Percentiles rank a stretch among this genome's conserved stretches.
Evolutionary conservation across 164 flowering plant species (phyloP).

Genomic region (Liquidambar formosana): DNA sequence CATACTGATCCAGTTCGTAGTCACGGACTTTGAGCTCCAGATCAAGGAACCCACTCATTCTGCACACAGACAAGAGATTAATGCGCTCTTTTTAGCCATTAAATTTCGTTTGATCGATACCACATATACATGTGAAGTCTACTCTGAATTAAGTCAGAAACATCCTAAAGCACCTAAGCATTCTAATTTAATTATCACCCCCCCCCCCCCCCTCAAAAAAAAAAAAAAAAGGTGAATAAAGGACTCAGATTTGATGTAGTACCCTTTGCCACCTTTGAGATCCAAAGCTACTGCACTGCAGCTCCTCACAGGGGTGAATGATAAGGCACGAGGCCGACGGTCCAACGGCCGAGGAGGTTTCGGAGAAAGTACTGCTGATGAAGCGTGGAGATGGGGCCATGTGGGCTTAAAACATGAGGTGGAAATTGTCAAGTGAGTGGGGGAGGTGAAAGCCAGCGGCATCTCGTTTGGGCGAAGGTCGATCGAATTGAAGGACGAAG

Average conservation of each 20-base stretch:
- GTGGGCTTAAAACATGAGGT: slow-evolving; percentile 8
- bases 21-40: slow-evolving; percentile 88
- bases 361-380: slow-evolving; percentile 6
- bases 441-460: slow-evolving; percentile 22
- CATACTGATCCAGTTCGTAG: slow-evolving; percentile 93
- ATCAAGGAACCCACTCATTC: slow-evolving; percentile 65
- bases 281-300: slow-evolving; percentile 31
- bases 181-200: no score
- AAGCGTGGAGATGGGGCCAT: slow-evolving; percentile 14
- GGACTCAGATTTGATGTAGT: no score
- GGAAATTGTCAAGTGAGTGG: slow-evolving; percentile 8
- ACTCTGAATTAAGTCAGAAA: no score
- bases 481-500: no score
- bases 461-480: background rate
- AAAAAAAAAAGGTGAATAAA: no score
- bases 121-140: no score
- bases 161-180: no score
- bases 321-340: slow-evolving; percentile 17
- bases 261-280: slow-evolving; percentile 59
- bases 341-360: slow-evolving; percentile 4
- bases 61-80: slow-evolving; percentile 26
- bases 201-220: no score
- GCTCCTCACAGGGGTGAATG: slow-evolving; percentile 10
- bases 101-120: no score
- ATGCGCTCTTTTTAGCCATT: no score